Conservation (phyloP, 768 basidiomycete species). For the Cubamyces sp. region DNA sequence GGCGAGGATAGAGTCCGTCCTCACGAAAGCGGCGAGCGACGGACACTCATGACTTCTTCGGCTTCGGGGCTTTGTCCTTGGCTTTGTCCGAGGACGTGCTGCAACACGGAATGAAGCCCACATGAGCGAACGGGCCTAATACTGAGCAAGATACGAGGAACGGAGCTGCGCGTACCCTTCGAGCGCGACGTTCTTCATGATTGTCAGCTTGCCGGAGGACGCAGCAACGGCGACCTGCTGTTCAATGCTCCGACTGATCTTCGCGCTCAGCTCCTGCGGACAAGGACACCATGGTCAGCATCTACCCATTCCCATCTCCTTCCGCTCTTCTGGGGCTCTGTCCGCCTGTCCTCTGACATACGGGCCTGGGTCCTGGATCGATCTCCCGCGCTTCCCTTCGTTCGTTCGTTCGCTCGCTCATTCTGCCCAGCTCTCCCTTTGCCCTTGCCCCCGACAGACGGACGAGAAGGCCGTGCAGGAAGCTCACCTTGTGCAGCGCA, state of each 20-base stretch:
- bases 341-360: too few species aligned
- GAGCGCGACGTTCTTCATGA: constrained; percentile 75
- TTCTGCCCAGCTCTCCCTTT: too few species aligned
- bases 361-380: too few species aligned
- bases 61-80: constrained; percentile 1
- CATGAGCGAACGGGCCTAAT: neutral
- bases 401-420: too few species aligned
- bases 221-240: constrained; percentile 89
- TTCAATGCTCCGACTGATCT: constrained; percentile 92
- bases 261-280: constrained; percentile 76
- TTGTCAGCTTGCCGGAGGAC: constrained; percentile 86
- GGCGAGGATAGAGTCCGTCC: neutral
- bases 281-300: neutral
- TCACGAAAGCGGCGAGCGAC: neutral
- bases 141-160: neutral
- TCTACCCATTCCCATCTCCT: neutral
- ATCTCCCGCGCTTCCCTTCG: too few species aligned
- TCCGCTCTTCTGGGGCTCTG: neutral
- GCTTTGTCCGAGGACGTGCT: constrained; percentile 24
- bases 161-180: constrained; percentile 39
- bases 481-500: constrained; percentile 70
- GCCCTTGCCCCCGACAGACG: neutral
- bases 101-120: neutral
- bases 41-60: constrained; percentile 24
- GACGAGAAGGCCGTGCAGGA: neutral